These are phyloP conservation scores for Trametes cinnabarina DNA, from an alignment of 768 basidiomycete species.

Conservation along the genomic window DNA sequence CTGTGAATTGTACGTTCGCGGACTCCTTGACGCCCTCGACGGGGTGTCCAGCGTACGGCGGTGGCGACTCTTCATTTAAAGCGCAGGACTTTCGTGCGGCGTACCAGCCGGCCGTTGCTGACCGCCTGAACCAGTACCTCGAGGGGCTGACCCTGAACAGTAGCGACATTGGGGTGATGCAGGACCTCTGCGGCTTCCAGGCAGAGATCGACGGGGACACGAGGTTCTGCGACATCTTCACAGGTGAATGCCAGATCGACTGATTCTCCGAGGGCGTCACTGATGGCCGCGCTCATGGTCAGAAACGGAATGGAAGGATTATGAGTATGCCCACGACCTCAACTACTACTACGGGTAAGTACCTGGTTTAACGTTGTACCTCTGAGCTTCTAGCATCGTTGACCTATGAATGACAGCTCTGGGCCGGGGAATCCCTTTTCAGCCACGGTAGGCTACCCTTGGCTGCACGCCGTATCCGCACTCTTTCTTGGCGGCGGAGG, in stretches of 20 bases:
- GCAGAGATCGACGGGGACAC: constrained; percentile 38
- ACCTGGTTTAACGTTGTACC: background rate
- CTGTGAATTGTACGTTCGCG: constrained; percentile 42
- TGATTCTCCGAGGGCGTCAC: background rate
- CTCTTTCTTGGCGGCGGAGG: constrained; percentile 36
- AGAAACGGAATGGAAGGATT: constrained; percentile 43
- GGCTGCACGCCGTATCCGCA: constrained; percentile 39
- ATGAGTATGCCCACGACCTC: constrained; percentile 45
- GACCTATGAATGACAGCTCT: constrained; percentile 28
- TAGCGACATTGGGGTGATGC: constrained; percentile 42
- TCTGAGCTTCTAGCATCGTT: background rate
- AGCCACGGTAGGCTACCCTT: constrained; percentile 39
- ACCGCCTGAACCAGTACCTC: constrained; percentile 36
- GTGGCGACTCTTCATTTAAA: constrained; percentile 31
- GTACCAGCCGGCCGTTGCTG: constrained; percentile 35
- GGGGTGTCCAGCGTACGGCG: constrained; percentile 37
- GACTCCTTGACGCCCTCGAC: constrained; percentile 43
- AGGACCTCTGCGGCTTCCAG: constrained; percentile 44
- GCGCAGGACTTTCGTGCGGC: constrained; percentile 32
- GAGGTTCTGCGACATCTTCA: constrained; percentile 42
- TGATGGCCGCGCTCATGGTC: background rate
- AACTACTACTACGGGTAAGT: constrained; percentile 47
- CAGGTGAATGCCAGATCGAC: constrained; percentile 23
- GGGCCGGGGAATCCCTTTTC: constrained; percentile 45
- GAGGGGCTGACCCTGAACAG: constrained; percentile 35